A percentile compares a stretch with the other conserved stretches of the same genome.
These are phyloP conservation scores for Quercus alba DNA, from an alignment of 306 rosid genomes.

Conservation along the genomic window DNA sequence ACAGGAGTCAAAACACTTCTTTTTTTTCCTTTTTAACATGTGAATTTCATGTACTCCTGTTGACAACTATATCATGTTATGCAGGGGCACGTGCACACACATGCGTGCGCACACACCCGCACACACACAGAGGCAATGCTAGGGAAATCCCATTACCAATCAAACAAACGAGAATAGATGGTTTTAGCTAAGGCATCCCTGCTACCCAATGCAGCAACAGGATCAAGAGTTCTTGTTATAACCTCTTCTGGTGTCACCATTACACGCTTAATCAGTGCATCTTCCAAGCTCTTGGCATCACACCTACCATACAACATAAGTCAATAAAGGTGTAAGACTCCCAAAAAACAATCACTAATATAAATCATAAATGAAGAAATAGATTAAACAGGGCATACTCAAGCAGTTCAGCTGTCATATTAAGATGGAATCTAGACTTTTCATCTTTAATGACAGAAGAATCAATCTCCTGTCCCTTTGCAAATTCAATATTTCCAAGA, in stretches of 20 bases:
- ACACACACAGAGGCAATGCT: slow-evolving; percentile 17
- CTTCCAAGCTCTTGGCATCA: slow-evolving; percentile 96
- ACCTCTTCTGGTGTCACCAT: slow-evolving; percentile 99
- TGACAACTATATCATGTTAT: background rate
- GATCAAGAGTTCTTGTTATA: slow-evolving; percentile 99
- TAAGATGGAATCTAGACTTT: slow-evolving; percentile 93
- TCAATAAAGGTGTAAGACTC: slow-evolving; percentile 1
- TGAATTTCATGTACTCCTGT: background rate
- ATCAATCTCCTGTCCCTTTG: slow-evolving; percentile 91
- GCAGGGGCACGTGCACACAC: background rate
- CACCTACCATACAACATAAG: slow-evolving; percentile 47
- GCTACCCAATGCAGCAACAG: slow-evolving; percentile 89
- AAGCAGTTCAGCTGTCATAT: slow-evolving; percentile 86
- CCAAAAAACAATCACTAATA: background rate
- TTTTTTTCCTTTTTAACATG: background rate
- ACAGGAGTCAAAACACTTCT: slow-evolving; percentile 13
- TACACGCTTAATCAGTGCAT: slow-evolving; percentile 92
- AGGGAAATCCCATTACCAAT: slow-evolving; percentile 65
- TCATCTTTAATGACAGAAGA: slow-evolving; percentile 94
- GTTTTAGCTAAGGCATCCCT: slow-evolving; percentile 98
- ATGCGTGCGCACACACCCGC: background rate
- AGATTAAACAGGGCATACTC: slow-evolving; percentile 41
- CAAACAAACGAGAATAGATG: slow-evolving; percentile 92
- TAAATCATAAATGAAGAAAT: slow-evolving; percentile 13
- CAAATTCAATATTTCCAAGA: slow-evolving; percentile 93